Base-by-base conservation (phyloP, 2,329 filamentous ascomycete species). In the Calonectria multiphialidica region DNA sequence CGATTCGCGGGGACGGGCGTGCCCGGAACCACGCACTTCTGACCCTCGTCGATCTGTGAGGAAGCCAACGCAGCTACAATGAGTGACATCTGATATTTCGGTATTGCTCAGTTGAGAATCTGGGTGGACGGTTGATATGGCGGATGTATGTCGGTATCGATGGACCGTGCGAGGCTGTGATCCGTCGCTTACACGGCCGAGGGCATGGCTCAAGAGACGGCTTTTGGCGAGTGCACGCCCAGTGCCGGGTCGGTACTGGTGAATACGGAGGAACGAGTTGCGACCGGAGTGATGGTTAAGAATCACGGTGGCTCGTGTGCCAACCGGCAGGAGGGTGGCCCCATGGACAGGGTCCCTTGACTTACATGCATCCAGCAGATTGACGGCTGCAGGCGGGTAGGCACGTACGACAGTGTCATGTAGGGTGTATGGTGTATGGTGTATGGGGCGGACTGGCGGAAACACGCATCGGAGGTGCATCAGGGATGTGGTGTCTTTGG, bases 1-100 rank as follows among this genome's bases (percentile, higher is more conserved):
- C 55, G 70, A 74, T 72, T 74, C 62, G 70, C 69, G 63, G 55
- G 59, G 68, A 69, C 47, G 66, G 70, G 69, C 59, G 65, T 72
- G 68, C 40, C 70, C 49, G 70, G 71, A 68, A 76, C 74, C 63
- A 71, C 68, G 18, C 59, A 53, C 40, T 70, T 62, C 66, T 70
- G 55, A 59, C 63, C 55, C 55, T 59, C 30, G 33, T 57, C 68
- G 61, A 61, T 45, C 21, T 68, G 53, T 47, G 61, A 66, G 67
- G 40, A n/a, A n/a, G 40, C 61, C 53, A 68, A 49, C 49, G 30
- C 37, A 44, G 30, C 23, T 30, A 21, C 59, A 40, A 44, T 44
- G 45, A n/a, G 63, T n/a, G 40, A 28, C 30, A 47, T 40, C 28
- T n/a, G 30, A 23, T 21, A 35, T n/a, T 47, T 57, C 10, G 61